Percentiles rank a stretch among this genome's conserved stretches.
phyloP scores from a whole-genome alignment of 2,329 filamentous ascomycete species.

The Hypomyces rosellus region DNA sequence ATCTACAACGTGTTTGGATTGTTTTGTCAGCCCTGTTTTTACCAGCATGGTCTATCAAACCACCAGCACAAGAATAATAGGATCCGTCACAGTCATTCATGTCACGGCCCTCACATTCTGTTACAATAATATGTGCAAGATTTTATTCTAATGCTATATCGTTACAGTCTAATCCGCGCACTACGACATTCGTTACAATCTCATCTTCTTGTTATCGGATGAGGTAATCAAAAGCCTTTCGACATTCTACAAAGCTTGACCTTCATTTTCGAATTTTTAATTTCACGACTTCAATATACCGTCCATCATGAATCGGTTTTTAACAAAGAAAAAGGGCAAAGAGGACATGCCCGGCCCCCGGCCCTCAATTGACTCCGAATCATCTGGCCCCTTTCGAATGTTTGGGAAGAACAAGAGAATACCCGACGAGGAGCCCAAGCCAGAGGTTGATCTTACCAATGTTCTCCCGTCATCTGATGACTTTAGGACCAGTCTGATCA shows the following conservation, averaged over 20 bases:
- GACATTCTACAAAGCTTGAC: neutral
- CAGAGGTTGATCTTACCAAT: slow-evolving; percentile 63
- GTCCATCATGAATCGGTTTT: slow-evolving; percentile 62
- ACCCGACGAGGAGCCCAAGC: slow-evolving; percentile 51
- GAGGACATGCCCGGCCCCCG: slow-evolving; percentile 37
- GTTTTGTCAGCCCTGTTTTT: too few species aligned
- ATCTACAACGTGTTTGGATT: too few species aligned
- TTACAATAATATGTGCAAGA: too few species aligned
- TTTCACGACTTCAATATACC: neutral
- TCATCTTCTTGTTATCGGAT: neutral
- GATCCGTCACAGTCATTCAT: too few species aligned
- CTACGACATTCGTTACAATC: too few species aligned
- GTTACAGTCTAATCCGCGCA: too few species aligned
- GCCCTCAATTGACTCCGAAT: slow-evolving; percentile 50
- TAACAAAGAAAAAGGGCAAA: slow-evolving; percentile 63
- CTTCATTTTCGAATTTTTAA: neutral
- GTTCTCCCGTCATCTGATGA: slow-evolving; percentile 79
- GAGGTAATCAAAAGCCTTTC: neutral
- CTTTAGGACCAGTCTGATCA: slow-evolving; percentile 90
- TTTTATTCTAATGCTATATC: too few species aligned
- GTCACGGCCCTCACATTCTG: too few species aligned
- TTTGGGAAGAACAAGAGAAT: slow-evolving; percentile 52
- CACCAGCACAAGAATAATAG: too few species aligned
- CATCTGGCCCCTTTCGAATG: slow-evolving; percentile 44
- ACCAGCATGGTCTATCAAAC: too few species aligned